These are phyloP conservation scores for Acanthochlamys bracteata DNA, from an alignment of 106 monocot species.

Conservation along the genomic window DNA sequence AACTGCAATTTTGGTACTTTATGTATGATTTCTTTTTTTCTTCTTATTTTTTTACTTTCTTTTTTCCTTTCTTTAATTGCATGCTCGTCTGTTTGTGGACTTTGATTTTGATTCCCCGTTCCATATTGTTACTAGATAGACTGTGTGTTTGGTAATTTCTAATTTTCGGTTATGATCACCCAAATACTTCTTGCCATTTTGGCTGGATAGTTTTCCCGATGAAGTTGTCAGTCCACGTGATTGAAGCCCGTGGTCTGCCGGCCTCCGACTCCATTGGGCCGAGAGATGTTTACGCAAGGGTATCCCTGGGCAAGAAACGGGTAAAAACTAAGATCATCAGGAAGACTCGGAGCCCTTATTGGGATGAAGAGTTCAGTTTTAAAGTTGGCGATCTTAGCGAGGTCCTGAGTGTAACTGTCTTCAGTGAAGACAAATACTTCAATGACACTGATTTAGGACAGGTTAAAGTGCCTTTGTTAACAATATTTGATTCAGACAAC, in stretches of 20 bases:
- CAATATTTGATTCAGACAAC: not conserved
- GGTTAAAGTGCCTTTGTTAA: slow-evolving; percentile 1
- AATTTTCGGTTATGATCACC: too few species aligned
- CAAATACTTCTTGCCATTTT: too few species aligned
- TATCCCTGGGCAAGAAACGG: not conserved
- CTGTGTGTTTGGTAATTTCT: too few species aligned
- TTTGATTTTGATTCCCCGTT: too few species aligned
- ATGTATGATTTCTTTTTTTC: too few species aligned
- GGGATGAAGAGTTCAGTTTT: slow-evolving; percentile 2
- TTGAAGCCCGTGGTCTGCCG: not conserved
- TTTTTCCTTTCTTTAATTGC: too few species aligned
- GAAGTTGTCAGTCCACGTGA: not conserved
- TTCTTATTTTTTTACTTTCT: too few species aligned
- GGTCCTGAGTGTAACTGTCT: not conserved
- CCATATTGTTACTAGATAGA: too few species aligned
- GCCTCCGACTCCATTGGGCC: not conserved
- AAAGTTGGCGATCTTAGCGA: slow-evolving; percentile 1
- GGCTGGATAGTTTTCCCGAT: too few species aligned
- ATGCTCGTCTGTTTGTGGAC: too few species aligned
- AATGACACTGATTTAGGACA: slow-evolving; percentile 1
- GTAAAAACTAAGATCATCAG: not conserved
- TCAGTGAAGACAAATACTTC: slow-evolving; percentile 1
- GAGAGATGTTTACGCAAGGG: not conserved
- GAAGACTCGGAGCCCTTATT: not conserved
- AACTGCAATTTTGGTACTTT: too few species aligned